Percentiles rank a stretch among this genome's conserved stretches.
phyloP scores from a whole-genome alignment of 2,329 filamentous ascomycete species.

The Lasiodiplodia gonubiensis region DNA sequence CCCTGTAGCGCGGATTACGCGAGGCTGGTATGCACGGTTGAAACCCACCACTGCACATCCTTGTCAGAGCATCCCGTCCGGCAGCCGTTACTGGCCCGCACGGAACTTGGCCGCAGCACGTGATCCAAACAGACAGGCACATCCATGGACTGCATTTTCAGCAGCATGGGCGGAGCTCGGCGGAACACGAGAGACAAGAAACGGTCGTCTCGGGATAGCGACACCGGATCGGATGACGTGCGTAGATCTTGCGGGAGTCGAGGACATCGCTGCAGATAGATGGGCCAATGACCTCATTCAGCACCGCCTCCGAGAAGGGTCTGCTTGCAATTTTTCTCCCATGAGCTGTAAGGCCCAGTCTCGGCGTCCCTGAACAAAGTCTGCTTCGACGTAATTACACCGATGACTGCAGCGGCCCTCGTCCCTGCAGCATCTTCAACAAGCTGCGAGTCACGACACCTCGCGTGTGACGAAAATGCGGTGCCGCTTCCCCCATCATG shows the following conservation, averaged over 20 bases:
- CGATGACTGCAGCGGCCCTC: conserved; percentile 23
- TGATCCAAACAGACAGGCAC: conserved; percentile 3
- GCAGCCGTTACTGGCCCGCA: conserved; percentile 4
- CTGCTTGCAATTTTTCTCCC: conserved; percentile 4
- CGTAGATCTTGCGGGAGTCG: conserved; percentile 18
- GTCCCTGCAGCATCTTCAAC: conserved; percentile 21
- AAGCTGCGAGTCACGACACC: conserved; percentile 13
- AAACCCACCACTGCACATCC: conserved; percentile 26
- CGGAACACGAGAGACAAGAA: conserved; percentile 22
- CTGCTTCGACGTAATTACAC: conserved; percentile 14
- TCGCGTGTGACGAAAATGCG: conserved; percentile 13
- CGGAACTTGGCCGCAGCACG: conserved; percentile 12
- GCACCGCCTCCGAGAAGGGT: conserved; percentile 10
- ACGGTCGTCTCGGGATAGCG: conserved; percentile 19
- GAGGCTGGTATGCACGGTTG: conserved; percentile 24
- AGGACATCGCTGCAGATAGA: conserved; percentile 6
- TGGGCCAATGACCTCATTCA: conserved; percentile 14
- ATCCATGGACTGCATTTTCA: conserved; percentile 6
- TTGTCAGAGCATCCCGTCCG: conserved; percentile 22
- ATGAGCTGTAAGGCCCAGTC: conserved; percentile 20
- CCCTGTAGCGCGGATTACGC: conserved; percentile 18
- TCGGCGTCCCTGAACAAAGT: conserved; percentile 16
- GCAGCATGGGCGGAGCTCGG: conserved; percentile 14
- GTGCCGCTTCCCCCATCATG: conserved; percentile 1
- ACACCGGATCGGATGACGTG: conserved; percentile 19